These are phyloP conservation scores for Calocera cornea DNA, from an alignment of 768 basidiomycete genomes.

Conservation along the genomic window DNA sequence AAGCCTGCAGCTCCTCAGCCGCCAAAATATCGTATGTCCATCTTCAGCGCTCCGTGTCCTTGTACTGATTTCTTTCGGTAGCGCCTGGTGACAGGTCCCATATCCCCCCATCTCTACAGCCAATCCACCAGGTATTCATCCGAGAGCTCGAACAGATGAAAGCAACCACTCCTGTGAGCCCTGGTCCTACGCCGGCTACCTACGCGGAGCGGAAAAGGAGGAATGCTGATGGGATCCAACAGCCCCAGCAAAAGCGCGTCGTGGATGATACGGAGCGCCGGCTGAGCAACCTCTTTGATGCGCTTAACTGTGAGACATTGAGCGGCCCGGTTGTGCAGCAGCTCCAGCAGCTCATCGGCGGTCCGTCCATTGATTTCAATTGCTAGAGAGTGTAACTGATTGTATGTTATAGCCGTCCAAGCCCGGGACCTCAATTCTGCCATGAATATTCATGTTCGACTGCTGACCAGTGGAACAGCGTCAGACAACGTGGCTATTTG, in stretches of 20 bases:
- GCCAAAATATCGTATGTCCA: constrained; percentile 47
- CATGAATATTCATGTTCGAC: constrained; percentile 69
- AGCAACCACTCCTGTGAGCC: constrained; percentile 60
- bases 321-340: constrained; percentile 57
- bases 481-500: constrained; percentile 73
- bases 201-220: not conserved
- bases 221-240: constrained; percentile 8
- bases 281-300: constrained; percentile 75
- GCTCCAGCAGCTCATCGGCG: constrained; percentile 54
- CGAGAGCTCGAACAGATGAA: constrained; percentile 52
- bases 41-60: not conserved
- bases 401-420: constrained; percentile 52
- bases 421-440: constrained; percentile 64
- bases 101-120: constrained; percentile 56
- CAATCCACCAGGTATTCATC: constrained; percentile 53
- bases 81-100: constrained; percentile 87
- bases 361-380: constrained; percentile 29
- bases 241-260: constrained; percentile 74
- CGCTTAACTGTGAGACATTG: constrained; percentile 78
- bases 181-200: not conserved
- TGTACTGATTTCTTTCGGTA: constrained; percentile 22
- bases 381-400: not conserved
- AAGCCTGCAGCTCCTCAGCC: constrained; percentile 13
- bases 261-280: constrained; percentile 79
- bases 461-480: constrained; percentile 64